These are phyloP conservation scores for Fusarium pilosicola DNA, from an alignment of 2,329 filamentous ascomycete genomes.

Conservation along the genomic window DNA sequence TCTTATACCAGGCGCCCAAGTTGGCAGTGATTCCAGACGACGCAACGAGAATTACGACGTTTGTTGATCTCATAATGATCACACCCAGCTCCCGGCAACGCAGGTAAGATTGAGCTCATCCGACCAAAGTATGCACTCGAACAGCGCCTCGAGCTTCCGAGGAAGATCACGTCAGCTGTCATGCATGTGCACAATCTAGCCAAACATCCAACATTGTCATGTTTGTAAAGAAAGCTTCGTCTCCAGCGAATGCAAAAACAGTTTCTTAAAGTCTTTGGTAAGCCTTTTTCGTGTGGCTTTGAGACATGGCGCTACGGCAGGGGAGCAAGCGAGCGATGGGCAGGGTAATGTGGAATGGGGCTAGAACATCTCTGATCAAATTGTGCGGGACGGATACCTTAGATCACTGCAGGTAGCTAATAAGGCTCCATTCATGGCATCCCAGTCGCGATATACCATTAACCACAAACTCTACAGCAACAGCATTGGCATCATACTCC, in stretches of 20 bases:
- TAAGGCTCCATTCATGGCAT: no score
- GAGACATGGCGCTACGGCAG: not conserved
- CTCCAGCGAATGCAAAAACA: not conserved
- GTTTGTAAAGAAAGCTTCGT: not conserved
- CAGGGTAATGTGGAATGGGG: not conserved
- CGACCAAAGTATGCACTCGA: not conserved
- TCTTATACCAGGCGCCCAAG: not conserved
- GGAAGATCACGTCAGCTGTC: not conserved
- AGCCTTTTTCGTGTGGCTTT: no score
- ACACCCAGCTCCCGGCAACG: not conserved
- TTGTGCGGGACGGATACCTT: no score
- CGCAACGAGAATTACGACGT: not conserved
- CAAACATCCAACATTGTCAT: not conserved
- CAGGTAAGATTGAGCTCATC: not conserved
- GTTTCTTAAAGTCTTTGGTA: not conserved
- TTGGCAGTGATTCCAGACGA: no score
- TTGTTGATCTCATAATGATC: not conserved
- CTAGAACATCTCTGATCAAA: not conserved
- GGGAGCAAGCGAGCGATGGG: no score
- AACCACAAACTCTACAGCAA: not conserved
- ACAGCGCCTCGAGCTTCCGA: not conserved
- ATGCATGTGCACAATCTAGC: not conserved
- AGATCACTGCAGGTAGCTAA: no score
- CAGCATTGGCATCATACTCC: not conserved
- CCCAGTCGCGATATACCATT: not conserved